Base-by-base conservation (phyloP, 352 stramenopile species). In the Phytophthora tubulina region DNA sequence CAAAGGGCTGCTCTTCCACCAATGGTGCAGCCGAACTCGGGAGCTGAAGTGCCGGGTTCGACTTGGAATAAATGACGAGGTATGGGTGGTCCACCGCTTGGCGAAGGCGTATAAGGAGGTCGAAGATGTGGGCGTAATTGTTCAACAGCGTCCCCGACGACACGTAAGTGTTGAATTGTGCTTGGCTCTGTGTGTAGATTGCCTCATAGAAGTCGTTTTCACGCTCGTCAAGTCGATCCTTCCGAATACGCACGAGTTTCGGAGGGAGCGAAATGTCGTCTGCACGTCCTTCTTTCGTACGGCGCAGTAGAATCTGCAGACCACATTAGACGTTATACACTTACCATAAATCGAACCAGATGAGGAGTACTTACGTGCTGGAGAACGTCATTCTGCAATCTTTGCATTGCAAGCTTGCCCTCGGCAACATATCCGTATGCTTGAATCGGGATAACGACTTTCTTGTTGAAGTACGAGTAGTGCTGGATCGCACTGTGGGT, bases 121-220 rank as follows among this genome's bases (percentile, higher is more conserved):
- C 97, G 81, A 99, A 99, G 67, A 99, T 95, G 90, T 99, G 97
- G 10, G 97, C 97, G 73, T 99, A 99, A 77, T 99, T 99, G 89
- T 99, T 99, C n/a, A 99, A 80, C 21, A 99, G 75, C 55, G 98
- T 99, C 13, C 98, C 98, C 15, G 88, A 92, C 38, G 95, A 92
- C 27, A 99, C 96, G 73, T 99, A 99, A 9, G 98, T 98, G 84
- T 99, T 96, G 78, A 99, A 99, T 66, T 98, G 94, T 11, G 95
- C 94, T 79, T 98, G 92, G 38, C 92, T 99, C 70, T 99, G 95
- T 3, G 96, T 99, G 84, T 99, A 99, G 44, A 96, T 96, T 0
- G 97, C 97, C 74, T 99, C 90, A 79, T 99, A 99, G 71, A 99
- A 99, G 78, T 99, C 98, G 67, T 99, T 96, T 77, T 98, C 94